These are phyloP conservation scores for Lanmaoa rubissima DNA, from an alignment of 768 basidiomycete genomes.

Conservation along the genomic window DNA sequence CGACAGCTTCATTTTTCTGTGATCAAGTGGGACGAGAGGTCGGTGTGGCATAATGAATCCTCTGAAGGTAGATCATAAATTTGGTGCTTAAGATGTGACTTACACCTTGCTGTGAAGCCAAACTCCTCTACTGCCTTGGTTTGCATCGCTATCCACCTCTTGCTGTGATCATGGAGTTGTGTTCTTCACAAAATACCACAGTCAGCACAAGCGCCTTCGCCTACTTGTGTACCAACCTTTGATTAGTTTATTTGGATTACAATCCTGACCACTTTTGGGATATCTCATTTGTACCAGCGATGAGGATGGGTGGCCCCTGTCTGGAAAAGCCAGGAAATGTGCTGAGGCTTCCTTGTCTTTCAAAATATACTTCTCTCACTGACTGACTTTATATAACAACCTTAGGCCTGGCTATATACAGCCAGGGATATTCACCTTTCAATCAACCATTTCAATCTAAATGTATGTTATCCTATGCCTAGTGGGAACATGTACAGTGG, in stretches of 20 bases:
- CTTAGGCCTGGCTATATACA: no score
- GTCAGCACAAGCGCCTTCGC: constrained; percentile 58
- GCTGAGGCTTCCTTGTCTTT: background rate
- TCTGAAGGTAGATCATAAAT: background rate
- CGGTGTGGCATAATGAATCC: constrained; percentile 53
- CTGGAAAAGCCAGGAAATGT: background rate
- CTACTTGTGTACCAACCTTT: constrained; percentile 60
- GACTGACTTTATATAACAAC: no score
- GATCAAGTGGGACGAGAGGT: constrained; percentile 74
- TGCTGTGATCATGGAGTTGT: constrained; percentile 47
- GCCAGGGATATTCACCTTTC: no score
- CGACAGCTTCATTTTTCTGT: constrained; percentile 70
- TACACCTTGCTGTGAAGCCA: background rate
- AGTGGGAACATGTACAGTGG: no score
- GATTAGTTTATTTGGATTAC: constrained; percentile 31
- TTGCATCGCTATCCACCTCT: constrained; percentile 64
- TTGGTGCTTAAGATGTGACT: background rate
- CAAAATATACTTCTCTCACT: background rate
- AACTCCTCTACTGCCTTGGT: constrained; percentile 68
- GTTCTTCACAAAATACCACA: constrained; percentile 28
- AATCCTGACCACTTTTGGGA: constrained; percentile 43
- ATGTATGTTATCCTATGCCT: no score
- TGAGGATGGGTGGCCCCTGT: background rate
- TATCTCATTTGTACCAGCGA: background rate
- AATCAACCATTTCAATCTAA: no score